Base-by-base conservation (phyloP, 1,284 basidiomycete genomes). In the Mycena sp. region DNA sequence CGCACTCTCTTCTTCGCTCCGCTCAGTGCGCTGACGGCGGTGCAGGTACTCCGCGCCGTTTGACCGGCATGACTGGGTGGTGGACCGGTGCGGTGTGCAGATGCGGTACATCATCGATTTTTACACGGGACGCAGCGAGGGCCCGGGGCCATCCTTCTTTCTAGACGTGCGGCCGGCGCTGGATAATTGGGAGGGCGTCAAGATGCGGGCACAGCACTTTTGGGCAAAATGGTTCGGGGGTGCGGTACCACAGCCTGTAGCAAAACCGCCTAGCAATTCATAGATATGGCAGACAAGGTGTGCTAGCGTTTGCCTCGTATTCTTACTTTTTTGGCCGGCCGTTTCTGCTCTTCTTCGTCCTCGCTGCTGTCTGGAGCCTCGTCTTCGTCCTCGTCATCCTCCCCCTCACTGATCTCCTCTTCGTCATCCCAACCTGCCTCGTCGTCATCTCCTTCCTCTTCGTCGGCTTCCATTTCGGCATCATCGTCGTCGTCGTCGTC, bases 21-120 rank as follows among this genome's bases (percentile, higher is more conserved):
- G 10, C 12, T 26, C 9, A 19, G 26, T 28, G 29, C 19, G 19
- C 49, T 61, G 26, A 54, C 41, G 4, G 28, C 12, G 17, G 53
- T 59, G 40, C 71, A 95, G 96, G 3, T 99, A 99, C 77, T 86
- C 93, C 40, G 84, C 93, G 12, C 97, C 97, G 0, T 99, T 99
- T 75, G 98, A 99, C 77, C 85, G 98, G 59, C 97, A 99, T 69
- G 97, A 99, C 77, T 99, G 97, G 98, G 80, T 95, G 44, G 89
- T 99, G 44, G 95, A 98, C 76, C 89, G 98, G 29, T 96, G 94
- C 72, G 96, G 96, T 2, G 87, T 86, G 3, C 89, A 88, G 58
- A 84, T 96, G 72, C 90, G 97, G 65, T 99, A 99, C 80, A 90
- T 99, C 61, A 98, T 99, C 70, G 97, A 99, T 78, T 99, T 99